phyloP scores from a whole-genome alignment of 2,329 filamentous ascomycete genomes.

The Nemania abortiva region DNA sequence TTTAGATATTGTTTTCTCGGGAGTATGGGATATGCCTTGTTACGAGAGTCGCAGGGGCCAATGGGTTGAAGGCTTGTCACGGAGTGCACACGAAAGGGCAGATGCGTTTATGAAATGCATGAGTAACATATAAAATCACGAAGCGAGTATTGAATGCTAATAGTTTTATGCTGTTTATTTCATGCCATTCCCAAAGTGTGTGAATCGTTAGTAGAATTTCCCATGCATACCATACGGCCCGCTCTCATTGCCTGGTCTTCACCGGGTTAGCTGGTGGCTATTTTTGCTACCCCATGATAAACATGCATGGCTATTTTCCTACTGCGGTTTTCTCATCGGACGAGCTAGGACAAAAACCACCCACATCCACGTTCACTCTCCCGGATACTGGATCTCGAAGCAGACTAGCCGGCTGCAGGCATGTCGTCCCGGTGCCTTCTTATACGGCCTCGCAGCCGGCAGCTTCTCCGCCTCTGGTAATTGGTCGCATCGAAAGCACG shows the following conservation, averaged over 20 bases:
- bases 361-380: not conserved
- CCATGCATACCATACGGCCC: not conserved
- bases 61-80: conserved; percentile 2
- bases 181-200: not conserved
- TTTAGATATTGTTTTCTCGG: conserved; percentile 2
- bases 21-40: conserved; percentile 27
- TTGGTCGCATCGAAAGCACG: not conserved
- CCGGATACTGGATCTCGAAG: not conserved
- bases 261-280: not conserved
- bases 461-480: not conserved
- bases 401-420: not conserved
- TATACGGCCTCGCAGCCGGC: not conserved
- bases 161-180: not conserved
- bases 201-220: not conserved
- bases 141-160: conserved; percentile 14
- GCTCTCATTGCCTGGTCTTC: not conserved
- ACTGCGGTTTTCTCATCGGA: not conserved
- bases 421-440: not conserved
- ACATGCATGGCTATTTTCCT: not conserved
- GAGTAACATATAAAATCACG: conserved; percentile 5
- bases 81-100: conserved; percentile 2
- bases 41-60: conserved; percentile 11
- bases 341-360: not conserved
- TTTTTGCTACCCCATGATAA: not conserved
- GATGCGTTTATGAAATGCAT: conserved; percentile 11